Percentiles rank a stretch among this genome's conserved stretches.
Conservation (phyloP, 2,329 filamentous ascomycete genomes). For the Stagonosporopsis rhizophila region DNA sequence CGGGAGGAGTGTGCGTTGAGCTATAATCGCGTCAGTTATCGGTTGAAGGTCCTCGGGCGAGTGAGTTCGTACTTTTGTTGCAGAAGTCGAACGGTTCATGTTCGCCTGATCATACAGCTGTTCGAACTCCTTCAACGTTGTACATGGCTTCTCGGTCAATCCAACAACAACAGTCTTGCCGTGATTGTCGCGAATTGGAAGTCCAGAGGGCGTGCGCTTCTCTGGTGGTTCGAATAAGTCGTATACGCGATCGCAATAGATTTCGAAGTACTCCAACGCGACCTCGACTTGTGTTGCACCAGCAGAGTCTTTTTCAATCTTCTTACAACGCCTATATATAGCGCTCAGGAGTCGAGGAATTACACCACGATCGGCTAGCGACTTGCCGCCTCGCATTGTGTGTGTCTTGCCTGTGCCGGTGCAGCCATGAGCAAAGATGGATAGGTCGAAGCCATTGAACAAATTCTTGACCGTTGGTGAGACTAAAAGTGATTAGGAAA, state of each 20-base stretch:
- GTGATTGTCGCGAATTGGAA: slow-evolving; percentile 84
- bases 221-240: slow-evolving; percentile 88
- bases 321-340: slow-evolving; percentile 84
- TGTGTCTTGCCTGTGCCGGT: slow-evolving; percentile 95
- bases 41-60: background rate
- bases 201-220: slow-evolving; percentile 79
- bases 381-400: slow-evolving; percentile 92
- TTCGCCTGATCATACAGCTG: slow-evolving; percentile 89
- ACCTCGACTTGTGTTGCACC: slow-evolving; percentile 76
- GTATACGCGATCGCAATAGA: slow-evolving; percentile 95
- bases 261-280: slow-evolving; percentile 89
- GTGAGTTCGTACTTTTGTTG: slow-evolving; percentile 69
- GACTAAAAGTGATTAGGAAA: slow-evolving; percentile 62
- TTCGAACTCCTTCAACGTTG: slow-evolving; percentile 89
- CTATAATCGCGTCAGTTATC: slow-evolving; percentile 42
- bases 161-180: slow-evolving; percentile 89
- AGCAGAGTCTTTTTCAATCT: slow-evolving; percentile 79
- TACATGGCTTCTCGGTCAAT: slow-evolving; percentile 80
- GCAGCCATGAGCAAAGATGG: slow-evolving; percentile 90
- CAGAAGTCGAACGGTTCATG: slow-evolving; percentile 84
- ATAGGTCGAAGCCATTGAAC: slow-evolving; percentile 76
- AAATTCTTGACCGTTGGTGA: slow-evolving; percentile 88
- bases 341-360: slow-evolving; percentile 85
- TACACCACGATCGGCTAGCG: slow-evolving; percentile 82
- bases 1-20: slow-evolving; percentile 90